A percentile compares a stretch with the other conserved stretches of the same genome.
Conservation (phyloP, 345 rosid species). For the Raphanus sativus region DNA sequence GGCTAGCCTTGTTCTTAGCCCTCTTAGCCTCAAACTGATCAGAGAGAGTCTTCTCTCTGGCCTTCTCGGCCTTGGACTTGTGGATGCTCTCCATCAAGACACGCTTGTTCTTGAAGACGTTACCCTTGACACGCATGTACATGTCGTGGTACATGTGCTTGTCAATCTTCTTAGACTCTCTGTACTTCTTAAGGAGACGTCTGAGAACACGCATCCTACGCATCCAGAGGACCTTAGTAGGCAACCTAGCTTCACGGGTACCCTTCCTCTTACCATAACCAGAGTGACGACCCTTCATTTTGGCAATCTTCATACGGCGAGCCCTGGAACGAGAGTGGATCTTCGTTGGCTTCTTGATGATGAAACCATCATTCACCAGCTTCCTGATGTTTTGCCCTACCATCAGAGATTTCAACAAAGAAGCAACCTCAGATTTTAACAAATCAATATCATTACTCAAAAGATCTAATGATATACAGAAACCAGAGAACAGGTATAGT, state of each 20-base stretch:
- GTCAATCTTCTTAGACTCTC: constrained; percentile 81
- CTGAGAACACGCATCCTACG: constrained; percentile 70
- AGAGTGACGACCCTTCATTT: constrained; percentile 95
- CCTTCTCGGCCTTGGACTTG: constrained; percentile 45
- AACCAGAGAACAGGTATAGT: too few species aligned
- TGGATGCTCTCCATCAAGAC: constrained; percentile 68
- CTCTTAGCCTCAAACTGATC: constrained; percentile 46
- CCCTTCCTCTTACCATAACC: constrained; percentile 71
- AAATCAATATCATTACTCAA: not conserved
- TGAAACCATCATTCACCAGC: constrained; percentile 94
- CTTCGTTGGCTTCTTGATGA: constrained; percentile 96
- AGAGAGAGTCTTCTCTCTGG: constrained; percentile 43
- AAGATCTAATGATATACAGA: not conserved
- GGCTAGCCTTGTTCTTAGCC: constrained; percentile 45
- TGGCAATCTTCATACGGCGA: constrained; percentile 88
- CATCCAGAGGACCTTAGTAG: constrained; percentile 46
- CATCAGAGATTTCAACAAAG: not conserved
- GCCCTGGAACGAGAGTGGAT: constrained; percentile 97
- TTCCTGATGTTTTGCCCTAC: constrained; percentile 89
- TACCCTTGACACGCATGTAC: constrained; percentile 85
- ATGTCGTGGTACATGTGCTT: constrained; percentile 88
- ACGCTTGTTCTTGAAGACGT: constrained; percentile 81
- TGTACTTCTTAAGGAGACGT: constrained; percentile 47
- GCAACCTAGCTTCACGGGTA: constrained; percentile 42
- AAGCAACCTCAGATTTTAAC: not conserved